Evolutionary conservation across 345 rosid genomes (phyloP).

Genomic region (Bruguiera sexangula): DNA sequence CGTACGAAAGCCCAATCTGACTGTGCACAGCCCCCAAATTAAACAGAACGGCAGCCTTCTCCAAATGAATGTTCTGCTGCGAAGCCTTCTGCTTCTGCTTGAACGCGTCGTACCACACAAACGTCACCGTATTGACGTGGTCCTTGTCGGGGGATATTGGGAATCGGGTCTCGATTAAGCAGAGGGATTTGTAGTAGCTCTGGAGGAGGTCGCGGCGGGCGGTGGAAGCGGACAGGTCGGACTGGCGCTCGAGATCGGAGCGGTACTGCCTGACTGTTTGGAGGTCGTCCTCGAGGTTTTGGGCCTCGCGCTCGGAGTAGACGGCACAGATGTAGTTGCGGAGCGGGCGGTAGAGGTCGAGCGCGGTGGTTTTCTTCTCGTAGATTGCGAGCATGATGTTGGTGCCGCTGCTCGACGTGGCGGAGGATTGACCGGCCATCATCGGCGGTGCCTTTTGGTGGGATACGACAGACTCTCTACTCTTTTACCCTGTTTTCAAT

Average conservation of each 20-base stretch:
- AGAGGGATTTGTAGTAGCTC: slow-evolving; percentile 69
- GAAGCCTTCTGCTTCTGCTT: slow-evolving; percentile 76
- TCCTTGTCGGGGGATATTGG: slow-evolving; percentile 85
- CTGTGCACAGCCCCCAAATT: slow-evolving; percentile 82
- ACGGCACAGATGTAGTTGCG: slow-evolving; percentile 70
- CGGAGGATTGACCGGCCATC: slow-evolving; percentile 57
- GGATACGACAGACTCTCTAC: no score
- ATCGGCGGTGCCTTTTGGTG: background rate
- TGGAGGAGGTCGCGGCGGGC: slow-evolving; percentile 80
- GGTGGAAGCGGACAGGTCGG: slow-evolving; percentile 61
- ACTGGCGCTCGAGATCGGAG: slow-evolving; percentile 67
- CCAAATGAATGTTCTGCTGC: slow-evolving; percentile 89
- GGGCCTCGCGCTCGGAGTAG: slow-evolving; percentile 97
- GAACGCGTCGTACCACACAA: slow-evolving; percentile 87
- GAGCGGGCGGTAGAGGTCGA: slow-evolving; percentile 91
- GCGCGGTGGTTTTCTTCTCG: slow-evolving; percentile 77
- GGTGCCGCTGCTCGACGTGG: slow-evolving; percentile 34
- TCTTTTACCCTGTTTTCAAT: no score
- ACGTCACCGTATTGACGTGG: slow-evolving; percentile 73
- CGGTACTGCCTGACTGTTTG: slow-evolving; percentile 67
- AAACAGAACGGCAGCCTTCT: slow-evolving; percentile 87
- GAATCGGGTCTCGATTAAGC: slow-evolving; percentile 85
- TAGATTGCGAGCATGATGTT: slow-evolving; percentile 88
- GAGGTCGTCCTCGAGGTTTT: slow-evolving; percentile 91
- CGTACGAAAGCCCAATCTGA: slow-evolving; percentile 79